Evolutionary conservation across 208 protist species (phyloP).

Genomic region (Hexamita inflata): DNA sequence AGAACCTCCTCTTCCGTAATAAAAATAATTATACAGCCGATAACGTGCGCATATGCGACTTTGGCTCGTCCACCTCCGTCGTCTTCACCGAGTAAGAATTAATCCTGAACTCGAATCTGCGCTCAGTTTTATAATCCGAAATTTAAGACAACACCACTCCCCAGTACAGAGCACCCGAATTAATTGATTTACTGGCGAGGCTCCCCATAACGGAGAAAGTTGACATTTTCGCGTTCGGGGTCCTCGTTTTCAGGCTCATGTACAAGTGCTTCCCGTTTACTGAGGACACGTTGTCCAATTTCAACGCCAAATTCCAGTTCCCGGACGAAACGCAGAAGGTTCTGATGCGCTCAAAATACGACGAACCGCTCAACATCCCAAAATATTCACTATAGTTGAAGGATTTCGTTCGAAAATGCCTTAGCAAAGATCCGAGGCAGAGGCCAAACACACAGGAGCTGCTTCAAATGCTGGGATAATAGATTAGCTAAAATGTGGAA

Average conservation of each 20-base stretch:
- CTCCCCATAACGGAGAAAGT: neutral
- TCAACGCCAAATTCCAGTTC: slow-evolving; percentile 8
- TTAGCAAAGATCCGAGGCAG: too few relatives aligned
- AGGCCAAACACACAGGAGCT: too few relatives aligned
- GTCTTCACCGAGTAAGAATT: neutral
- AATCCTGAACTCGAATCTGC: neutral
- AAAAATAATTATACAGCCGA: neutral
- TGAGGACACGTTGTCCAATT: neutral
- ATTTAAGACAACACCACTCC: neutral
- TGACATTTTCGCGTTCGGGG: slow-evolving; percentile 16
- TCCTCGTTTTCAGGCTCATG: slow-evolving; percentile 8
- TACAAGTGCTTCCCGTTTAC: slow-evolving; percentile 5
- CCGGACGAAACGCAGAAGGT: neutral
- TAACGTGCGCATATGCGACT: neutral
- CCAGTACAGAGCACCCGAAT: neutral
- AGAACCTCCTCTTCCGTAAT: slow-evolving; percentile 5
- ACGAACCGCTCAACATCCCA: too few relatives aligned
- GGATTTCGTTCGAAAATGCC: too few relatives aligned
- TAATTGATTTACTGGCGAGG: neutral
- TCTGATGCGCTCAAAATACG: slow-evolving; percentile 10
- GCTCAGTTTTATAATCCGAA: too few relatives aligned
- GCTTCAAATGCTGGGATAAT: too few relatives aligned
- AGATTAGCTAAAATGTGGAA: too few relatives aligned
- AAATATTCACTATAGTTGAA: too few relatives aligned
- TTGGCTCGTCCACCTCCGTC: neutral